These are phyloP conservation scores for Trebouxia gelatinosa DNA, from an alignment of 163 green algal genomes.

Conservation along the genomic window DNA sequence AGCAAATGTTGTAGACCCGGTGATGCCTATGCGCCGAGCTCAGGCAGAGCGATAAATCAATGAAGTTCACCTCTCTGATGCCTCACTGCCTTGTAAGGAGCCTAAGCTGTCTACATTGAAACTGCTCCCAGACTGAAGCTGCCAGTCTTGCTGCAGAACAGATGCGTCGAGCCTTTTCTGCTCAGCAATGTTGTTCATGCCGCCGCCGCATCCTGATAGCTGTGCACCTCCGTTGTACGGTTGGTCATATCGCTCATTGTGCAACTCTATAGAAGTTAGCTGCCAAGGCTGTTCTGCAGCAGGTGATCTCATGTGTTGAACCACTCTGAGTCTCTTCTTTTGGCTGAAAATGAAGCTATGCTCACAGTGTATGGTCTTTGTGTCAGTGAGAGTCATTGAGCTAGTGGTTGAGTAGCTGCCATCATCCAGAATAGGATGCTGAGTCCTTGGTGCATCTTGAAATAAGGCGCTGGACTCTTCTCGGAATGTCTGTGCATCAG, in stretches of 20 bases:
- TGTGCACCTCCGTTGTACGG: constrained; percentile 44
- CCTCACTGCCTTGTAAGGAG: too few species aligned
- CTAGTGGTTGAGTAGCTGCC: constrained; percentile 12
- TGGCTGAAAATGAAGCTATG: constrained; percentile 33
- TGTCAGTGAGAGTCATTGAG: neutral
- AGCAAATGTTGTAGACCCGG: too few species aligned
- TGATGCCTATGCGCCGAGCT: too few species aligned
- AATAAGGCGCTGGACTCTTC: neutral
- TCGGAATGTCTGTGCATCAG: constrained; percentile 52
- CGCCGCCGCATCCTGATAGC: constrained; percentile 47
- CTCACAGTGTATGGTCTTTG: constrained; percentile 22
- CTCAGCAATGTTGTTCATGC: constrained; percentile 25
- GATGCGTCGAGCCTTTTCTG: neutral
- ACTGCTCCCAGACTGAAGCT: neutral
- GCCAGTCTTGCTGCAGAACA: neutral
- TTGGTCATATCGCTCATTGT: constrained; percentile 48
- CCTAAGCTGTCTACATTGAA: neutral
- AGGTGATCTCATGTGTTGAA: constrained; percentile 44
- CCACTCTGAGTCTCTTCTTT: constrained; percentile 41
- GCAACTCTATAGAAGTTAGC: constrained; percentile 38
- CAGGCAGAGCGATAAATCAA: too few species aligned
- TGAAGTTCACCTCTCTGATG: too few species aligned
- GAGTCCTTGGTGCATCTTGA: neutral
- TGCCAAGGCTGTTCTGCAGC: neutral
- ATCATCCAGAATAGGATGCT: constrained; percentile 1